Evolutionary conservation across 495 filamentous ascomycete species (phyloP).

Genomic region (Aspergillus coremiiformis): DNA sequence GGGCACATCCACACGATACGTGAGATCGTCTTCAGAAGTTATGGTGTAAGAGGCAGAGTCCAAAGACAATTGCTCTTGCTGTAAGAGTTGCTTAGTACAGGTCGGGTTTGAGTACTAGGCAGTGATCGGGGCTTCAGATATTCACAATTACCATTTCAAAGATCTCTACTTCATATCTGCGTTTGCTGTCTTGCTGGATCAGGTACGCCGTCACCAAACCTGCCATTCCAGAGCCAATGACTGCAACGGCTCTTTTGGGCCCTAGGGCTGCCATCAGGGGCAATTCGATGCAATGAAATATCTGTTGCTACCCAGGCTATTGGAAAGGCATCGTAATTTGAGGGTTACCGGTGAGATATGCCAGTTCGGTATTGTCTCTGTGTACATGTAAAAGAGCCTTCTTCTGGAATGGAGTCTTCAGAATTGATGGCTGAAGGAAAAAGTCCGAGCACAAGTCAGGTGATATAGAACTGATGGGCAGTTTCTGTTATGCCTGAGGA

Average conservation of each 20-base stretch:
- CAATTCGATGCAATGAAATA: too few species aligned
- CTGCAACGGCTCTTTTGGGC: constrained; percentile 27
- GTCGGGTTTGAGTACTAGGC: neutral
- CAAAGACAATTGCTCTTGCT: constrained; percentile 24
- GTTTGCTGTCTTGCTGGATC: constrained; percentile 33
- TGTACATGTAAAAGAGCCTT: too few species aligned
- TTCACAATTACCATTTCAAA: constrained; percentile 38
- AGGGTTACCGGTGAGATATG: neutral
- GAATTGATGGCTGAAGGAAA: too few species aligned
- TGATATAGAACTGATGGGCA: too few species aligned
- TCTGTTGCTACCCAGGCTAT: neutral
- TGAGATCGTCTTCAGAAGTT: neutral
- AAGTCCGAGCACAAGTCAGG: too few species aligned
- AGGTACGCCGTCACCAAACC: constrained; percentile 46
- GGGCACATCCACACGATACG: constrained; percentile 43
- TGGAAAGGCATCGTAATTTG: neutral
- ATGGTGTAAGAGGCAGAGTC: constrained; percentile 18
- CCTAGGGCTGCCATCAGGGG: neutral
- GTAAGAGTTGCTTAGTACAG: neutral
- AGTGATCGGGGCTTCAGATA: neutral
- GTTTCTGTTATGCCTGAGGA: too few species aligned
- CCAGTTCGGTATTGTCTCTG: too few species aligned
- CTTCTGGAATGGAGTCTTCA: too few species aligned
- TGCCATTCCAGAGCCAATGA: constrained; percentile 50
- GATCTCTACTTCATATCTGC: constrained; percentile 39